A percentile compares a stretch with the other conserved stretches of the same genome.
Evolutionary conservation across 257 asterid genomes (phyloP).

Genomic region (Fraxinus anomala): DNA sequence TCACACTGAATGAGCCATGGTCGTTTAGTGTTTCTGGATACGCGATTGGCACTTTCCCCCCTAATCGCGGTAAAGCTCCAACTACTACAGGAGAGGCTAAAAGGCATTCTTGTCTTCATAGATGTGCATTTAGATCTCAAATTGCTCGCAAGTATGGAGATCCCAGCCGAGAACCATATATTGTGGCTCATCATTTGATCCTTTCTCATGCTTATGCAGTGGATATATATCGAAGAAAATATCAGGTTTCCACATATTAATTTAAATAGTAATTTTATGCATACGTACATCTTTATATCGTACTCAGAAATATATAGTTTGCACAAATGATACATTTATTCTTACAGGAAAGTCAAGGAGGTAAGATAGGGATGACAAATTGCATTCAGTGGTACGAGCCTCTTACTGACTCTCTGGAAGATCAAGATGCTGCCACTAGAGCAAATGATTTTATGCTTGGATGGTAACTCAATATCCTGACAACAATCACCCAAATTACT

Average conservation of each 20-base stretch:
- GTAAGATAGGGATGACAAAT: conserved; percentile 51
- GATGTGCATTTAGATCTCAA: neutral
- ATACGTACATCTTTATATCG: too few relatives aligned
- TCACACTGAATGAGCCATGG: conserved; percentile 46
- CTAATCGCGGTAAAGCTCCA: conserved; percentile 19
- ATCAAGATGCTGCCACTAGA: neutral
- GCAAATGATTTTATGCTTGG: conserved; percentile 28
- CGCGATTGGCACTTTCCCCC: conserved; percentile 17
- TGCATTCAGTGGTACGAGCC: conserved; percentile 54
- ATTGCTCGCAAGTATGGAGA: neutral
- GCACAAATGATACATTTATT: too few relatives aligned
- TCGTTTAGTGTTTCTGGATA: conserved; percentile 23
- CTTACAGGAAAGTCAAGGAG: conserved; percentile 45
- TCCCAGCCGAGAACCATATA: too few relatives aligned
- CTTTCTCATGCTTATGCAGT: conserved; percentile 53
- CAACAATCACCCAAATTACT: neutral
- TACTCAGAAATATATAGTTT: too few relatives aligned
- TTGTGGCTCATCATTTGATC: conserved; percentile 41
- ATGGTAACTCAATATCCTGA: conserved; percentile 19
- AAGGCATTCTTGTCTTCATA: neutral
- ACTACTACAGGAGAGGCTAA: neutral
- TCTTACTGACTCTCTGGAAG: conserved; percentile 21
- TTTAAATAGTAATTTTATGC: neutral
- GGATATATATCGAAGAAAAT: conserved; percentile 38
- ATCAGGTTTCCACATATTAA: conserved; percentile 29